A percentile compares a stretch with the other conserved stretches of the same genome.
phyloP scores from a whole-genome alignment of 2,329 filamentous ascomycete species.

The Diaporthe destruens region DNA sequence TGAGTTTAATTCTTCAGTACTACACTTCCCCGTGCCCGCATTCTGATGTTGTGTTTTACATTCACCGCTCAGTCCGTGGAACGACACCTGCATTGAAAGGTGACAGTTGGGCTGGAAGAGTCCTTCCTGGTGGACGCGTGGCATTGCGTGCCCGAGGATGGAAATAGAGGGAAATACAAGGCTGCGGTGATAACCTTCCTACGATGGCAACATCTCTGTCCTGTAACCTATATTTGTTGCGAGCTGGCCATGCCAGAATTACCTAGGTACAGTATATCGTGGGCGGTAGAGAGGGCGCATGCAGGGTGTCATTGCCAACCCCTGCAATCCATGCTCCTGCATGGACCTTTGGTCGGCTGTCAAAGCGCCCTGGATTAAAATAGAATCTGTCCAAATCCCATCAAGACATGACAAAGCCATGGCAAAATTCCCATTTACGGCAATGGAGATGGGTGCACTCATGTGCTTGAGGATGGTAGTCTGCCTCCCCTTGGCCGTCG shows the following conservation, averaged over 20 bases:
- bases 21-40: background rate
- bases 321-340: slow-evolving; percentile 1
- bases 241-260: background rate
- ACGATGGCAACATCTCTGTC: background rate
- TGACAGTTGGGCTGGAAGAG: background rate
- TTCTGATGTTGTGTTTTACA: background rate
- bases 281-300: no score
- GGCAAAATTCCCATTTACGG: background rate
- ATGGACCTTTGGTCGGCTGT: background rate
- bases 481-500: no score
- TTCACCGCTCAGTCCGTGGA: background rate
- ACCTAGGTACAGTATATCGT: no score
- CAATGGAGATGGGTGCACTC: no score
- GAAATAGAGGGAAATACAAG: background rate
- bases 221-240: background rate
- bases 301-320: background rate
- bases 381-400: background rate
- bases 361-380: background rate
- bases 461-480: no score
- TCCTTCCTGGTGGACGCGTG: background rate
- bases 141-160: background rate
- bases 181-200: background rate
- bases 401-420: background rate
- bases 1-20: background rate
- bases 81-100: background rate